A percentile compares a stretch with the other conserved stretches of the same genome.
Evolutionary conservation across 331 rosid genomes (phyloP).

Genomic region (Quercus lobata): DNA sequence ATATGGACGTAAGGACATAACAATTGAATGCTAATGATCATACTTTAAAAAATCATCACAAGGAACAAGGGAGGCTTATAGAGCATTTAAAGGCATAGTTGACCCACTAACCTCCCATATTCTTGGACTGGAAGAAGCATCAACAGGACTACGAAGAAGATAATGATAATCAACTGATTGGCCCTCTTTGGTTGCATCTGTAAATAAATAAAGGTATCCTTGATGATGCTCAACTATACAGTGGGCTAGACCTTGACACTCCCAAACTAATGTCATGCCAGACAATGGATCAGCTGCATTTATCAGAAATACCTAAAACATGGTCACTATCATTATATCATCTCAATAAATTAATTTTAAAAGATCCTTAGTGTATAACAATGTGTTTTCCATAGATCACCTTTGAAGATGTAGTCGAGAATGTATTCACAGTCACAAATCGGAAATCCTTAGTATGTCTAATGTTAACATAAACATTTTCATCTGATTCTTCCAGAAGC

Average conservation of each 20-base stretch:
- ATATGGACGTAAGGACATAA: conserved; percentile 1
- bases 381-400: conserved; percentile 34
- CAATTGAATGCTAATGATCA: not conserved
- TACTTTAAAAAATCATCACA: not conserved
- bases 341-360: not conserved
- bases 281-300: conserved; percentile 93
- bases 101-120: conserved; percentile 80
- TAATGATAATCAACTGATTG: conserved; percentile 65
- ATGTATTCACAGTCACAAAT: conserved; percentile 67
- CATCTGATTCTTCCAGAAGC: conserved; percentile 78
- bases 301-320: conserved; percentile 79
- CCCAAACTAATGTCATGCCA: conserved; percentile 81
- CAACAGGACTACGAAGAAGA: conserved; percentile 58
- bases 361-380: conserved; percentile 13
- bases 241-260: conserved; percentile 69
- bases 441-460: conserved; percentile 79
- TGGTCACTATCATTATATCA: conserved; percentile 38
- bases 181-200: conserved; percentile 73
- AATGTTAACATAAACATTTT: conserved; percentile 49
- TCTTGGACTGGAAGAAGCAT: conserved; percentile 50
- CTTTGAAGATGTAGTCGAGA: conserved; percentile 70
- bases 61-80: not conserved
- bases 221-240: conserved; percentile 83
- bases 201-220: conserved; percentile 74
- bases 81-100: not conserved